phyloP scores from a whole-genome alignment of 495 filamentous ascomycete species.

The Lasiosphaeria ovina region DNA sequence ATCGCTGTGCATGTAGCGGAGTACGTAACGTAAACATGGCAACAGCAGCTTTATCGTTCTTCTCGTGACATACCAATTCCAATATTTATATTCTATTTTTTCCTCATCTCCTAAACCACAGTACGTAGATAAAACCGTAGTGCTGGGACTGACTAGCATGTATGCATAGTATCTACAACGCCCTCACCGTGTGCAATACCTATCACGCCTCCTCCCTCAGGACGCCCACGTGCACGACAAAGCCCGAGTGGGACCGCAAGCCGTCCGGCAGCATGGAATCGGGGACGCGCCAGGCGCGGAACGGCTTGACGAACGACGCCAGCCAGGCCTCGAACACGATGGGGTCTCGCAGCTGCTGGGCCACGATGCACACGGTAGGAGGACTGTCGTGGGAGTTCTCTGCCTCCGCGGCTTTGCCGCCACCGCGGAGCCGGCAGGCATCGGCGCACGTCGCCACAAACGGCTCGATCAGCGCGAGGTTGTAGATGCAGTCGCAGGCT shows the following conservation, averaged over 20 bases:
- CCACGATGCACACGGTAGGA: conserved; percentile 61
- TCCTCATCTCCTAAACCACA: too few species aligned
- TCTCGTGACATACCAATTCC: too few species aligned
- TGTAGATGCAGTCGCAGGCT: conserved; percentile 89
- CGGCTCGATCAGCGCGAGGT: conserved; percentile 76
- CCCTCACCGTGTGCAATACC: too few species aligned
- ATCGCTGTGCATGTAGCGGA: too few species aligned
- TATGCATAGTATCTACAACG: too few species aligned
- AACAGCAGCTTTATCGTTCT: too few species aligned
- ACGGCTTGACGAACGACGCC: conserved; percentile 58
- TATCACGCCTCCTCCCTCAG: conserved; percentile 29
- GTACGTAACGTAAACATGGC: too few species aligned
- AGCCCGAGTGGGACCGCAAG: conserved; percentile 59
- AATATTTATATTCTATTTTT: too few species aligned
- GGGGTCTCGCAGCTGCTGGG: conserved; percentile 79
- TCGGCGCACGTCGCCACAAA: conserved; percentile 85
- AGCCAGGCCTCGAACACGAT: conserved; percentile 87
- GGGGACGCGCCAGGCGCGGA: conserved; percentile 75
- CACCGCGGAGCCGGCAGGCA: conserved; percentile 58
- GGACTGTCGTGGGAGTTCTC: conserved; percentile 12
- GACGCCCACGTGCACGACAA: conserved; percentile 65
- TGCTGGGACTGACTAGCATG: too few species aligned
- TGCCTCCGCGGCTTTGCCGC: conserved; percentile 13
- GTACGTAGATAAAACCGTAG: too few species aligned
- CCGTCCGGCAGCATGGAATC: conserved; percentile 51